phyloP scores from a whole-genome alignment of 2,329 filamentous ascomycete species.

The Dactylellina drechsleri region DNA sequence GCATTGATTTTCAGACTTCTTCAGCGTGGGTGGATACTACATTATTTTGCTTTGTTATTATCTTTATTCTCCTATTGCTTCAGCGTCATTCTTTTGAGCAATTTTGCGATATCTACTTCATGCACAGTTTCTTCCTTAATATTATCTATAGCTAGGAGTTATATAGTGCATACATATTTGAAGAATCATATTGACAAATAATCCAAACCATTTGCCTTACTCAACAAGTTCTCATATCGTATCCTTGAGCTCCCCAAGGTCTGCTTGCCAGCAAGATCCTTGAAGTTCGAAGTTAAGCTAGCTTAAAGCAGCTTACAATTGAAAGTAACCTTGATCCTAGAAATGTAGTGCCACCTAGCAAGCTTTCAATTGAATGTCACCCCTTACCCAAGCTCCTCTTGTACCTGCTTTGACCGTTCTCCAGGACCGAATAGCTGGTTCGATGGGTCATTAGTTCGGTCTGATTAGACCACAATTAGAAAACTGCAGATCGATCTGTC shows the following conservation, averaged over 20 bases:
- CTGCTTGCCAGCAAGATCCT: conserved; percentile 6
- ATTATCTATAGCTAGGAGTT: too few relatives aligned
- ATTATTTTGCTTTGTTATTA: conserved; percentile 1
- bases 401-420: conserved; percentile 1
- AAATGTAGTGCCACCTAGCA: conserved; percentile 11
- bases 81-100: conserved; percentile 1
- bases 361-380: not conserved
- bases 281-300: not conserved
- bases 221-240: not conserved
- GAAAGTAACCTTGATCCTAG: not conserved
- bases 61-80: not conserved
- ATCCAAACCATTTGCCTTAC: not conserved
- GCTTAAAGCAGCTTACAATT: not conserved
- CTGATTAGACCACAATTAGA: too few relatives aligned
- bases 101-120: not conserved
- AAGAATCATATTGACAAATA: not conserved
- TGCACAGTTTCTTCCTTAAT: not conserved
- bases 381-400: not conserved
- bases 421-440: conserved; percentile 1
- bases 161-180: too few relatives aligned
- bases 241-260: not conserved
- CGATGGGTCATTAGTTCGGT: too few relatives aligned
- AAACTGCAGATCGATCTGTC: too few relatives aligned
- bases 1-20: conserved; percentile 32
- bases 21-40: conserved; percentile 51